Evolutionary conservation across 345 rosid genomes (phyloP).

Genomic region (Diplotaxis tenuifolia): DNA sequence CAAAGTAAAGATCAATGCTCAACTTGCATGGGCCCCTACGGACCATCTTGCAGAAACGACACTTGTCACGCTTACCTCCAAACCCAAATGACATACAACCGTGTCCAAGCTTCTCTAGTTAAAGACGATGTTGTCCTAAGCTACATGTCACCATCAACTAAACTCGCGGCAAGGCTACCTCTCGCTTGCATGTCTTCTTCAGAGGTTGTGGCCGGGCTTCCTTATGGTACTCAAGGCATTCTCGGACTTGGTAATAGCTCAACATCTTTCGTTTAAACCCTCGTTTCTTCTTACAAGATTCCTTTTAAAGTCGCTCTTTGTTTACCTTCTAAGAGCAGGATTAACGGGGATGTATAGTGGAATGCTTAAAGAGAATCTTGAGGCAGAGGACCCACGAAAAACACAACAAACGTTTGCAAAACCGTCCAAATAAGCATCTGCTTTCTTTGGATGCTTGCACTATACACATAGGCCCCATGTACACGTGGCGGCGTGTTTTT

Average conservation of each 20-base stretch:
- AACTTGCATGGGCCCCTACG: neutral
- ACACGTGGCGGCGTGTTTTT: no score
- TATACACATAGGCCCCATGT: no score
- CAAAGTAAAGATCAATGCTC: neutral
- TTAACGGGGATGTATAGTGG: no score
- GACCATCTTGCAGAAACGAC: neutral
- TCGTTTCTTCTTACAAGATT: neutral
- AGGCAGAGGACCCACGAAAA: no score
- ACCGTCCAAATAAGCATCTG: no score
- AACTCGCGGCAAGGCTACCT: neutral
- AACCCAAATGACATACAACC: neutral
- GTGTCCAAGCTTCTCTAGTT: neutral
- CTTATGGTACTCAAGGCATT: neutral
- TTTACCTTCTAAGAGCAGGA: neutral
- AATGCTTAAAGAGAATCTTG: no score
- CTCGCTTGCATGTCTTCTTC: neutral
- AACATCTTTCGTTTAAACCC: neutral
- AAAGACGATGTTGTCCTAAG: neutral
- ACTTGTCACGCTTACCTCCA: neutral
- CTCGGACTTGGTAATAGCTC: neutral
- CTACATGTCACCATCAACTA: neutral
- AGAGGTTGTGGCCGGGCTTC: neutral
- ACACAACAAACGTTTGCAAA: no score
- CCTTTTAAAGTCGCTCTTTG: neutral
- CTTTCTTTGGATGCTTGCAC: no score